Percentiles rank a stretch among this genome's conserved stretches.
Conservation (phyloP, 345 rosid species). For the Boechera retrofracta region DNA sequence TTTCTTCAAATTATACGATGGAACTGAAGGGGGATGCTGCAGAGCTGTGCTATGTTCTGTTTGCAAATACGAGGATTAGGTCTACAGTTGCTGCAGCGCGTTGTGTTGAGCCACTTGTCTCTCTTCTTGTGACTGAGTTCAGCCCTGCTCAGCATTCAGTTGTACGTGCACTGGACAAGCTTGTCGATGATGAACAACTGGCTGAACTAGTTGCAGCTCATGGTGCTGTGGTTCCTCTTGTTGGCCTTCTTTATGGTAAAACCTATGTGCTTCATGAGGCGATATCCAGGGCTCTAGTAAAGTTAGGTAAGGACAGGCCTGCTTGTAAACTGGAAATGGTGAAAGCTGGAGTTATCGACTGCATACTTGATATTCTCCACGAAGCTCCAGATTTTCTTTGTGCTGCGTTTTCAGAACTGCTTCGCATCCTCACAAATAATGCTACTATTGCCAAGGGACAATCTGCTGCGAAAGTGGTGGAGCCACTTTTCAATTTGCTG, state of each 20-base stretch:
- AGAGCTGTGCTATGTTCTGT: constrained; percentile 94
- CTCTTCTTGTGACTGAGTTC: constrained; percentile 89
- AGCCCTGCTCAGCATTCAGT: constrained; percentile 97
- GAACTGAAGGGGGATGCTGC: constrained; percentile 99
- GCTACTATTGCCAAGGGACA: constrained; percentile 94
- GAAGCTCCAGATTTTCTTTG: constrained; percentile 97
- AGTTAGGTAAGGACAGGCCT: constrained; percentile 98
- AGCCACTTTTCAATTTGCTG: constrained; percentile 79
- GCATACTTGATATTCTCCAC: constrained; percentile 84
- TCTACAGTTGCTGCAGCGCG: constrained; percentile 97
- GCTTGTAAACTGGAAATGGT: constrained; percentile 98
- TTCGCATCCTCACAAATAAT: constrained; percentile 92
- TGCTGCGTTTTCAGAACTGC: constrained; percentile 90
- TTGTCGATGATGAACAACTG: constrained; percentile 96
- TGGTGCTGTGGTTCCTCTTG: constrained; percentile 98
- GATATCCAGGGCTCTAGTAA: constrained; percentile 91
- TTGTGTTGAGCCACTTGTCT: constrained; percentile 97
- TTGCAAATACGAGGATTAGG: constrained; percentile 89
- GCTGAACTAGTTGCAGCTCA: constrained; percentile 99
- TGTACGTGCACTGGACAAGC: constrained; percentile 92
- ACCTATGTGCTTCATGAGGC: constrained; percentile 95
- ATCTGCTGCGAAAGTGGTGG: constrained; percentile 95
- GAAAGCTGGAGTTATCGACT: constrained; percentile 93
- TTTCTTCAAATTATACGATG: constrained; percentile 86
- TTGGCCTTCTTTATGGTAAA: constrained; percentile 91